Conservation (phyloP, 306 rosid species). For the Inga laurina region DNA sequence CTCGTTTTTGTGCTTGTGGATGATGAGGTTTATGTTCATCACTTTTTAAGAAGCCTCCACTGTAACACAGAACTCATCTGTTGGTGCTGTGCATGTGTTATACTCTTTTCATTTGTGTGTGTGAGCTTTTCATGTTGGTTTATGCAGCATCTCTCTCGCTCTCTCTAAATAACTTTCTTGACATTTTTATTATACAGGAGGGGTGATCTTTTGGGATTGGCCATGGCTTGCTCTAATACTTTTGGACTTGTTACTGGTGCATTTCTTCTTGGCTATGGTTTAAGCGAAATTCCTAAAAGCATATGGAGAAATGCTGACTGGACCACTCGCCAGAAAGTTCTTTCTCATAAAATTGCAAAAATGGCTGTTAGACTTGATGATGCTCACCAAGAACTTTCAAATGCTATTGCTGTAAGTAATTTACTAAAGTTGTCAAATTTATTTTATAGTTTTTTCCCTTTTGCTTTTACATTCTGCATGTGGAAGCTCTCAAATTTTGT, state of each 20-base stretch:
- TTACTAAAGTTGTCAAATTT: constrained; percentile 1
- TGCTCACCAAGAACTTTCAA: constrained; percentile 96
- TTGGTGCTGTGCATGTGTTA: neutral
- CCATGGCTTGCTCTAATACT: constrained; percentile 97
- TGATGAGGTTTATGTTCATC: neutral
- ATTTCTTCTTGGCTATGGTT: constrained; percentile 96
- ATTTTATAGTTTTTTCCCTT: neutral
- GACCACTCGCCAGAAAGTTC: constrained; percentile 90
- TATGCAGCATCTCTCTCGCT: neutral
- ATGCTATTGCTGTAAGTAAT: constrained; percentile 83
- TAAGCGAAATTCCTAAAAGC: constrained; percentile 95
- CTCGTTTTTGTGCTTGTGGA: constrained; percentile 9
- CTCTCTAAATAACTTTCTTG: constrained; percentile 31
- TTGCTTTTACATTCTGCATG: constrained; percentile 5
- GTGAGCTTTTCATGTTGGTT: constrained; percentile 11
- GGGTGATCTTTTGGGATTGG: constrained; percentile 78
- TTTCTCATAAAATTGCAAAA: constrained; percentile 89
- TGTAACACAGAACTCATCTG: neutral
- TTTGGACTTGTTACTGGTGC: constrained; percentile 99
- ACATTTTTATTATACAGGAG: constrained; percentile 54
- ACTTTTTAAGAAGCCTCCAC: constrained; percentile 15
- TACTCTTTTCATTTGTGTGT: constrained; percentile 1
- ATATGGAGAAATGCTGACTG: constrained; percentile 91
- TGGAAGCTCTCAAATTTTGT: neutral
- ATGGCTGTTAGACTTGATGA: constrained; percentile 96